These are phyloP conservation scores for Trichosanthes truncata DNA, from an alignment of 306 rosid species.

Conservation along the genomic window DNA sequence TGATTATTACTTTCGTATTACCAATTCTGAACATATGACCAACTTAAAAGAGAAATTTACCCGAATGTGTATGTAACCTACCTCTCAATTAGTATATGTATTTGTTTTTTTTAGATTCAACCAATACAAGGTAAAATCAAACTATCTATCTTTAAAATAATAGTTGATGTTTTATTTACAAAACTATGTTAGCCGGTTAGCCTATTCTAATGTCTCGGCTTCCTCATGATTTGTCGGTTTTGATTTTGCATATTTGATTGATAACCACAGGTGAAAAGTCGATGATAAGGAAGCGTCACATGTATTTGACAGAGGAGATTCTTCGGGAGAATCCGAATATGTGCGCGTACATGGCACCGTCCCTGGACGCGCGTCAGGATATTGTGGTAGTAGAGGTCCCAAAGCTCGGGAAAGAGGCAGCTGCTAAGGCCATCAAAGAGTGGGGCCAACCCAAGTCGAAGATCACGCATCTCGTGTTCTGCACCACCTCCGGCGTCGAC, in stretches of 20 bases:
- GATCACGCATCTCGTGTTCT: conserved; percentile 48
- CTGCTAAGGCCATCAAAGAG: conserved; percentile 37
- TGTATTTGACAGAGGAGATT: conserved; percentile 40
- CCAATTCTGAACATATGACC: conserved; percentile 51
- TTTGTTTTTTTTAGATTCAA: too few relatives aligned
- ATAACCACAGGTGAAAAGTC: conserved; percentile 39
- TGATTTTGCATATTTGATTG: too few relatives aligned
- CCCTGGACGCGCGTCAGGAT: conserved; percentile 45
- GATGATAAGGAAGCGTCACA: conserved; percentile 48
- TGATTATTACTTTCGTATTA: conserved; percentile 51
- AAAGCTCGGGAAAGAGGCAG: conserved; percentile 47
- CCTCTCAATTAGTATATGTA: too few relatives aligned
- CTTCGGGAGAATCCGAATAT: conserved; percentile 34
- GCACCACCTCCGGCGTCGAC: conserved; percentile 56
- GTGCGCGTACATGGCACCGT: conserved; percentile 52
- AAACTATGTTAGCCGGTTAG: too few relatives aligned
- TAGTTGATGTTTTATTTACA: too few relatives aligned
- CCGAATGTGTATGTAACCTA: conserved; percentile 41
- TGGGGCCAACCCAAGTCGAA: conserved; percentile 68
- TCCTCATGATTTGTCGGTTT: too few relatives aligned
- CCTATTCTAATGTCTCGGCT: too few relatives aligned
- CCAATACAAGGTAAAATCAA: too few relatives aligned
- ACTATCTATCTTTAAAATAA: too few relatives aligned
- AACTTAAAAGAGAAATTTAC: conserved; percentile 42
- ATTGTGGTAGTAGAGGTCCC: conserved; percentile 53